A percentile compares a stretch with the other conserved stretches of the same genome.
phyloP scores from a whole-genome alignment of 2,329 filamentous ascomycete genomes.

The Ustulina deusta region DNA sequence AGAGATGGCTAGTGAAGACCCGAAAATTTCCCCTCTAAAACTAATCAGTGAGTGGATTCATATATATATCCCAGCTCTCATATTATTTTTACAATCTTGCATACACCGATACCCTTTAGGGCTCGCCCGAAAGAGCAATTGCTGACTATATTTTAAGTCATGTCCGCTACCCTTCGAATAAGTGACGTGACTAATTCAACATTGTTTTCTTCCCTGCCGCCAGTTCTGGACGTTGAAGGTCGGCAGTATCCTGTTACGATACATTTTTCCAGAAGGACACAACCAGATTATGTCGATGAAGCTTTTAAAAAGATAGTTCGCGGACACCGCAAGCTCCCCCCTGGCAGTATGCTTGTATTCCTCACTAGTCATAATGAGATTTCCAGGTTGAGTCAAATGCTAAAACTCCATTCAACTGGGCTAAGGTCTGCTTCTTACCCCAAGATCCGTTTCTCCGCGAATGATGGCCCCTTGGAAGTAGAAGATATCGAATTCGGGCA shows the following conservation, averaged over 20 bases:
- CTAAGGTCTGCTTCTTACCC: constrained; percentile 68
- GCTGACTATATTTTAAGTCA: constrained; percentile 61
- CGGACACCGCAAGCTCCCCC: constrained; percentile 89
- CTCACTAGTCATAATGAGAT: constrained; percentile 96
- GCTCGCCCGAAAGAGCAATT: neutral
- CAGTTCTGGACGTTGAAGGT: constrained; percentile 89
- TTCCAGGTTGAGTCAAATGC: constrained; percentile 78
- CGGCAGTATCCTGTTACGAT: constrained; percentile 90
- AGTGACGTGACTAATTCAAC: constrained; percentile 89
- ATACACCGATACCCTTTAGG: neutral
- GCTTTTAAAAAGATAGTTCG: constrained; percentile 86
- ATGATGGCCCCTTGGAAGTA: constrained; percentile 81
- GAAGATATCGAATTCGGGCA: constrained; percentile 89
- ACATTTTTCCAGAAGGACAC: constrained; percentile 87
- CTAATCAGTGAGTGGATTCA: constrained; percentile 68
- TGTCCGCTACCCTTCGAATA: constrained; percentile 94
- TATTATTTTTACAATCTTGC: neutral
- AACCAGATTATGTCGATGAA: constrained; percentile 90
- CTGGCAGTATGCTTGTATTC: constrained; percentile 92
- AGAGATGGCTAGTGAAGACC: constrained; percentile 78
- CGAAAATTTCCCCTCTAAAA: constrained; percentile 82
- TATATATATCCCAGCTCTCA: neutral
- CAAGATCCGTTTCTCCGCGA: constrained; percentile 80
- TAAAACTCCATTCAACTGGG: constrained; percentile 76
- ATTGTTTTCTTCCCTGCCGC: constrained; percentile 82